These are phyloP conservation scores for Saturnispora kantuleensis DNA, from an alignment of 805 yeast species.

Conservation along the genomic window DNA sequence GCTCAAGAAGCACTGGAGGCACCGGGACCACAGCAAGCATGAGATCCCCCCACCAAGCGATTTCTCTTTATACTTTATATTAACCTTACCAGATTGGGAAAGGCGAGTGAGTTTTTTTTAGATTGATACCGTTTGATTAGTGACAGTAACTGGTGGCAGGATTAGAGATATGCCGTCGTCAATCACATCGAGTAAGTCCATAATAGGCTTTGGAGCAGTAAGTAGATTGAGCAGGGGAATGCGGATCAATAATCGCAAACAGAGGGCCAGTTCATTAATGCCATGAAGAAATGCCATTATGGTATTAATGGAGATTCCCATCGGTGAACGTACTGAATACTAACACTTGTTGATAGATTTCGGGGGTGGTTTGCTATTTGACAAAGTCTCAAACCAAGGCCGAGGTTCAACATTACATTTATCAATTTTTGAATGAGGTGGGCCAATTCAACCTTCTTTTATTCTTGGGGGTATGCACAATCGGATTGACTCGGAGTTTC, in stretches of 20 bases:
- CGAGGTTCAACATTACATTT: constrained; percentile 11
- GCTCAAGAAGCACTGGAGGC: background rate
- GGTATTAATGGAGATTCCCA: background rate
- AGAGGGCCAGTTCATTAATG: no score
- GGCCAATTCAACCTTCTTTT: constrained; percentile 7
- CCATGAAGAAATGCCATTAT: background rate
- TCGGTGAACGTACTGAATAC: background rate
- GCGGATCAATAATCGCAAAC: no score
- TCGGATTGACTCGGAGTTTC: constrained; percentile 8
- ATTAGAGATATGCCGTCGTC: background rate
- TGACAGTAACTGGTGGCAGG: background rate
- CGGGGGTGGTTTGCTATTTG: constrained; percentile 14
- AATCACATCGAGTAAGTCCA: constrained; percentile 1
- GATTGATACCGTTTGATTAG: background rate
- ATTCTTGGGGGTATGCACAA: constrained; percentile 7
- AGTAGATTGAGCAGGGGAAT: background rate
- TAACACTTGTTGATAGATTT: constrained; percentile 5
- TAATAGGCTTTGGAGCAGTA: constrained; percentile 16
- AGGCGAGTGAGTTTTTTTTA: background rate
- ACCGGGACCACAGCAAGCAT: constrained; percentile 7
- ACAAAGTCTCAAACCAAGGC: constrained; percentile 10
- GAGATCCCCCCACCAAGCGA: no score
- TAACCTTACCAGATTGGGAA: background rate
- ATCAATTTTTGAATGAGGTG: constrained; percentile 8
- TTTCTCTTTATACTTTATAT: background rate